Evolutionary conservation across 1,139 yeast species (phyloP), one percentile per base, ranked within the genome.

Genomic region (Candida tetrigidarum): DNA sequence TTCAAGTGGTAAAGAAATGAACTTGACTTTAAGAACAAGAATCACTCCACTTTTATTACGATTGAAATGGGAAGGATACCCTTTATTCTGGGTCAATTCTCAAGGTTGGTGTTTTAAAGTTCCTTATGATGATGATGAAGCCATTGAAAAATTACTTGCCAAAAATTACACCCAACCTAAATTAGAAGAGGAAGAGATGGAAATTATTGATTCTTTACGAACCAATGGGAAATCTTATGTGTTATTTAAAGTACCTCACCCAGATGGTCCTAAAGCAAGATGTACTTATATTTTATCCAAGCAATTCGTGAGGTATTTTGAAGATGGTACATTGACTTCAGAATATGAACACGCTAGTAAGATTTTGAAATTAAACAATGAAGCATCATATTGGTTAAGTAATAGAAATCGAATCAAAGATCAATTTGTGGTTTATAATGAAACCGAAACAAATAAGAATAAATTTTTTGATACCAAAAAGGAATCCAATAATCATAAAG

Each of bases 351-450:
- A 83, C 49, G 97, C 98, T 0, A 76, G 78, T 47, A 86, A 87
- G 47, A 96, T 96, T 3, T 70, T 95, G 43, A 71, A 80, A 25
- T 75, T 90, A 55, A 90, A 89, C 51, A 82, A 91, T 1, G 75
- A 84, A 16, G 91, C 96, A 36, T 83, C 97, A 15, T 95, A 95
- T 63, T 95, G 99, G 99, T 82, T 86, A 60, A 88, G 97, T 6
- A 83, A 95, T 20, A 74, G 99, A 49, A 91, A 85, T 51, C 75
- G 99, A 49, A 89, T 93, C 33, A 76, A 72, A 64, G 80, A 80
- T 18, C 99, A 95, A 59, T 88, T 92, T 77, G 95, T 93, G 11
- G 92, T 93, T 2, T 86, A 64, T 56, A 50, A 64, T 9, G 60
- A 64, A 46, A 53, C 47, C 6, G 60, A 64, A 46, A 53, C 47